These are phyloP conservation scores for Coprinellus micaceus DNA, from an alignment of 768 basidiomycete species.

Conservation along the genomic window DNA sequence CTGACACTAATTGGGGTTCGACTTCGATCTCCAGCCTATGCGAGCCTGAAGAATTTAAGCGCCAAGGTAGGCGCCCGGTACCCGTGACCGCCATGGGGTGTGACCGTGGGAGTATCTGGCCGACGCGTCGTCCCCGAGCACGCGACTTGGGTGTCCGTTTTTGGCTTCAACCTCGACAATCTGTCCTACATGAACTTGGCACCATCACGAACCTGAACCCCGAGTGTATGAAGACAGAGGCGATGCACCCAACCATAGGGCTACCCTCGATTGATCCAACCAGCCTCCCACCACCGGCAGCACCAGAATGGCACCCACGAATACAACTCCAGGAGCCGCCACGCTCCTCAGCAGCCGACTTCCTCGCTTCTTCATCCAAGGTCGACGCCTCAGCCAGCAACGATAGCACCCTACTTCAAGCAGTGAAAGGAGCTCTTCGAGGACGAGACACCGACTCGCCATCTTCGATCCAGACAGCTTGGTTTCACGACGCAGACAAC, in stretches of 20 bases:
- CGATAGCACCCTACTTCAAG: conserved; percentile 45
- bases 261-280: neutral
- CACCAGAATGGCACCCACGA: neutral
- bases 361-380: conserved; percentile 3
- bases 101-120: no score
- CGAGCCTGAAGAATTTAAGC: no score
- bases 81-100: no score
- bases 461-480: conserved; percentile 39
- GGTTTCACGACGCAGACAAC: conserved; percentile 36
- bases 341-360: neutral
- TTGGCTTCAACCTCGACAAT: no score
- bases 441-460: conserved; percentile 45
- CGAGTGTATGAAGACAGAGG: no score
- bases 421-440: conserved; percentile 59
- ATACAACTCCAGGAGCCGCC: neutral
- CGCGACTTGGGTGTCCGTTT: no score
- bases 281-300: neutral
- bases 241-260: neutral
- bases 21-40: no score
- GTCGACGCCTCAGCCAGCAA: conserved; percentile 14
- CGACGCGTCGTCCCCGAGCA: no score
- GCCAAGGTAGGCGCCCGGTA: no score
- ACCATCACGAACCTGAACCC: neutral
- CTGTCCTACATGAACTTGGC: no score
- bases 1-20: no score